phyloP scores from a whole-genome alignment of 768 basidiomycete genomes.

The Hydnomerulius pinastri region DNA sequence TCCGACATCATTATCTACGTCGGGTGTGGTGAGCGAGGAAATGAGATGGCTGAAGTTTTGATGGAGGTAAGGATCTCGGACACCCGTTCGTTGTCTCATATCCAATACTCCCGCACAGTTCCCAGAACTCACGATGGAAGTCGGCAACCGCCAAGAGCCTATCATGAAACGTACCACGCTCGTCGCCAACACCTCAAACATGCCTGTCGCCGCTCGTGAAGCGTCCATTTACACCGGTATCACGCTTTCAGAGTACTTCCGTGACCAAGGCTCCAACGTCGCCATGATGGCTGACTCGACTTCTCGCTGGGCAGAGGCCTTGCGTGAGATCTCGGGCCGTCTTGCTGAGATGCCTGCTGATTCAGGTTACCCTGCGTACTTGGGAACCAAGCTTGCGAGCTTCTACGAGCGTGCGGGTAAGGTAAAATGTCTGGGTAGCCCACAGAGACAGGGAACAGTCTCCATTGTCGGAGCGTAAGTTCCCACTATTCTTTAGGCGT shows the following conservation, averaged over 20 bases:
- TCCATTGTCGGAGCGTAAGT: constrained; percentile 99
- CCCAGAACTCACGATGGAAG: constrained; percentile 91
- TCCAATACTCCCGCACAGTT: constrained; percentile 44
- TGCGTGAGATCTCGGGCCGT: constrained; percentile 99
- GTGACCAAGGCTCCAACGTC: constrained; percentile 96
- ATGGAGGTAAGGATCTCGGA: constrained; percentile 69
- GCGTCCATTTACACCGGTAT: constrained; percentile 99
- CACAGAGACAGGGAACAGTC: constrained; percentile 86
- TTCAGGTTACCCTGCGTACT: constrained; percentile 98
- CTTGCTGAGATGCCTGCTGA: constrained; percentile 99
- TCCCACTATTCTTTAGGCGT: background rate
- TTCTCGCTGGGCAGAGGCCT: constrained; percentile 97
- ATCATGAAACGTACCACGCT: constrained; percentile 99
- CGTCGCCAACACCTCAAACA: constrained; percentile 99
- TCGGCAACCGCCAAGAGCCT: constrained; percentile 91
- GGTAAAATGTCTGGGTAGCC: constrained; percentile 89
- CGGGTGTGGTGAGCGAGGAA: constrained; percentile 98
- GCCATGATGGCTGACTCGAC: constrained; percentile 99
- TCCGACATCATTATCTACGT: constrained; percentile 99
- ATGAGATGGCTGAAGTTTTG: constrained; percentile 99
- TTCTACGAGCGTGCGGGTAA: constrained; percentile 99
- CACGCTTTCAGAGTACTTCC: constrained; percentile 98
- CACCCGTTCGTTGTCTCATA: constrained; percentile 4
- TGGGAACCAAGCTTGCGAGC: constrained; percentile 91
- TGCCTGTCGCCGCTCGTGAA: constrained; percentile 99